A percentile compares a stretch with the other conserved stretches of the same genome.
These are phyloP conservation scores for Sphagnum magellanicum DNA, from an alignment of 228 moss, liverwort and hornwort species.

Conservation along the genomic window DNA sequence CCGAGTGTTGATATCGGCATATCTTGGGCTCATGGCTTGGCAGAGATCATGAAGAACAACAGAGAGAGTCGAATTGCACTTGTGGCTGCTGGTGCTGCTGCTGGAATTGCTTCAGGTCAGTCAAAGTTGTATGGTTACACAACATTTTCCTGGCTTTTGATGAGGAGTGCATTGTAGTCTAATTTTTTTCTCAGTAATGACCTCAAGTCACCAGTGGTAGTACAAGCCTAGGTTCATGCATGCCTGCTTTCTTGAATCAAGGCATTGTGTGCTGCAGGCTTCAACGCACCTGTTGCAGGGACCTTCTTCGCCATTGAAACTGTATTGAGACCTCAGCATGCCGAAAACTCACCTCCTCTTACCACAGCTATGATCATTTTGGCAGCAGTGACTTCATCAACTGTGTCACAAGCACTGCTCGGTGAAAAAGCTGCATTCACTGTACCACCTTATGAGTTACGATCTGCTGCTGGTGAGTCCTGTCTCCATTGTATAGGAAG, in stretches of 20 bases:
- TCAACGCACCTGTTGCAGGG: slow-evolving; percentile 93
- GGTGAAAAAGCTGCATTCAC: slow-evolving; percentile 78
- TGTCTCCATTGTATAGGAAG: too few relatives aligned
- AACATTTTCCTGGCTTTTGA: too few relatives aligned
- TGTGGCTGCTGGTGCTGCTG: slow-evolving; percentile 93
- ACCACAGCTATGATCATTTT: slow-evolving; percentile 97
- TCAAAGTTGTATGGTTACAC: too few relatives aligned
- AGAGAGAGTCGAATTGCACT: slow-evolving; percentile 91
- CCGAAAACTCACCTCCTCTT: slow-evolving; percentile 95
- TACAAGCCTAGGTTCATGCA: too few relatives aligned
- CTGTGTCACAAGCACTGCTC: slow-evolving; percentile 68
- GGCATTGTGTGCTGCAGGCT: slow-evolving; percentile 40
- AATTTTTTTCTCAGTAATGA: too few relatives aligned
- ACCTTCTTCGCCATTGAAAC: slow-evolving; percentile 98
- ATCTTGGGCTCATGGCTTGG: slow-evolving; percentile 91
- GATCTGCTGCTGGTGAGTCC: slow-evolving; percentile 69
- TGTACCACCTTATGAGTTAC: slow-evolving; percentile 85
- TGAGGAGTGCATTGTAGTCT: too few relatives aligned
- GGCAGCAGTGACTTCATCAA: slow-evolving; percentile 92
- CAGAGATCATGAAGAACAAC: slow-evolving; percentile 88
- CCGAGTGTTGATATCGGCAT: slow-evolving; percentile 98
- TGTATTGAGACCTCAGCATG: slow-evolving; percentile 82
- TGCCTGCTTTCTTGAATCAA: too few relatives aligned
- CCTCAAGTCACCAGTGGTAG: too few relatives aligned
- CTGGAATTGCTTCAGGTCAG: slow-evolving; percentile 93